Conservation (phyloP, 768 basidiomycete species). For the Agrocybe pediades region DNA sequence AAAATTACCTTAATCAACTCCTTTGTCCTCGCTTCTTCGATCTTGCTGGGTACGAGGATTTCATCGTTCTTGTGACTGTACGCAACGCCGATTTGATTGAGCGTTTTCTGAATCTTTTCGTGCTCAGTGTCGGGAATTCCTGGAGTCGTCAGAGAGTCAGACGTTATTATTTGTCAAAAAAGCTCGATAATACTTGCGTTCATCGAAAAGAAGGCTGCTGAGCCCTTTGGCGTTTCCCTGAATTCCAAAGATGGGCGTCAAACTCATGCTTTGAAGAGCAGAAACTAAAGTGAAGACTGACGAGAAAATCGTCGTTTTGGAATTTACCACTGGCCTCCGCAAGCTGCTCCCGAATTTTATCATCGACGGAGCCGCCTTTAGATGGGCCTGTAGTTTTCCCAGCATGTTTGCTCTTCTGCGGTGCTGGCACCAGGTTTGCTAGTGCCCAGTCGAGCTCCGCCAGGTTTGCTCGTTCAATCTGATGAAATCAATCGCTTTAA, state of each 20-base stretch:
- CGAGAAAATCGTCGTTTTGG: constrained; percentile 42
- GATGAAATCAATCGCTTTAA: constrained; percentile 16
- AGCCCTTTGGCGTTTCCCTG: constrained; percentile 62
- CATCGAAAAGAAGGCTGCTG: constrained; percentile 69
- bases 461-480: constrained; percentile 81
- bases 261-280: background rate
- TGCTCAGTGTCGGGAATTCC: constrained; percentile 42
- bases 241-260: background rate
- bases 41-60: constrained; percentile 63
- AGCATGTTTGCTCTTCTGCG: constrained; percentile 27
- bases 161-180: background rate
- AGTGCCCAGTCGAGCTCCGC: constrained; percentile 82
- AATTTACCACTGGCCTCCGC: constrained; percentile 46
- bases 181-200: constrained; percentile 42
- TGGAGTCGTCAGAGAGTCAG: constrained; percentile 11
- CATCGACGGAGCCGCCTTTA: too few relatives aligned
- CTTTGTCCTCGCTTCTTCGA: constrained; percentile 66
- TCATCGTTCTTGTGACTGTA: constrained; percentile 80
- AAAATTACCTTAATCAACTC: constrained; percentile 49
- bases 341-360: too few relatives aligned
- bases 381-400: constrained; percentile 24
- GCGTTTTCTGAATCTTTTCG: constrained; percentile 51
- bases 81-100: constrained; percentile 61
- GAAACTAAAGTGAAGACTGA: background rate
- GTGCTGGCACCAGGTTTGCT: constrained; percentile 50